These are phyloP conservation scores for Colletotrichum filicis DNA, from an alignment of 2,329 filamentous ascomycete species.

Conservation along the genomic window DNA sequence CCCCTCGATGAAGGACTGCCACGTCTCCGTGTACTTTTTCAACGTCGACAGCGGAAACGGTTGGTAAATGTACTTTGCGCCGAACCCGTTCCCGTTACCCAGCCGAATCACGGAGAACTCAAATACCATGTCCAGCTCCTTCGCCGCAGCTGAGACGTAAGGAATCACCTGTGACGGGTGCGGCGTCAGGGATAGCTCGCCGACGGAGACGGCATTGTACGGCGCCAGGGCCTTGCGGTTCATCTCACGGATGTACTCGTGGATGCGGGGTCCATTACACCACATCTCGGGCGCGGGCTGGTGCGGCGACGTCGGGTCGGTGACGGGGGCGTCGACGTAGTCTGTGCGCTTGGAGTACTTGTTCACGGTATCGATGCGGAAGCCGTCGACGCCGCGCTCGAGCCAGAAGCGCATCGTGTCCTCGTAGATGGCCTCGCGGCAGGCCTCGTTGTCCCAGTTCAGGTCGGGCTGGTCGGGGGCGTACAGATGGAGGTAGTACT, in stretches of 20 bases:
- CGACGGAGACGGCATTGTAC: slow-evolving; percentile 71
- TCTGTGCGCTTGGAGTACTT: slow-evolving; percentile 71
- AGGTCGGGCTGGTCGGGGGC: slow-evolving; percentile 78
- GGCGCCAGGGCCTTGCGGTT: slow-evolving; percentile 59
- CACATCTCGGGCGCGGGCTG: slow-evolving; percentile 62
- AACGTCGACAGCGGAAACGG: slow-evolving; percentile 57
- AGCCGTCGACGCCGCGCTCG: slow-evolving; percentile 72
- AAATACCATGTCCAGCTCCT: slow-evolving; percentile 72
- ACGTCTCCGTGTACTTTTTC: slow-evolving; percentile 55
- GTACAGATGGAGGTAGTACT: slow-evolving; percentile 72
- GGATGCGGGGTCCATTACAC: slow-evolving; percentile 71
- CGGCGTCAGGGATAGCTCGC: slow-evolving; percentile 69
- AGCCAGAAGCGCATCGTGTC: slow-evolving; percentile 79
- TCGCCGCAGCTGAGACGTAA: slow-evolving; percentile 63
- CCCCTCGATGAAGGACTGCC: slow-evolving; percentile 60
- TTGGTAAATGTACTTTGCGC: slow-evolving; percentile 61
- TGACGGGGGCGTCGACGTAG: slow-evolving; percentile 64
- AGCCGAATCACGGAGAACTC: slow-evolving; percentile 68
- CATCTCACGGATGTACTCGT: slow-evolving; percentile 72
- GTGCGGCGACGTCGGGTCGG: slow-evolving; percentile 48
- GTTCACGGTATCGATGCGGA: slow-evolving; percentile 76
- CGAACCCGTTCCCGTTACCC: slow-evolving; percentile 58
- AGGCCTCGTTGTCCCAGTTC: slow-evolving; percentile 78
- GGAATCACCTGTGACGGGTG: slow-evolving; percentile 61
- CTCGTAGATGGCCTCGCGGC: slow-evolving; percentile 74